Evolutionary conservation across 768 basidiomycete species (phyloP).

Genomic region (Lentinula sp.): DNA sequence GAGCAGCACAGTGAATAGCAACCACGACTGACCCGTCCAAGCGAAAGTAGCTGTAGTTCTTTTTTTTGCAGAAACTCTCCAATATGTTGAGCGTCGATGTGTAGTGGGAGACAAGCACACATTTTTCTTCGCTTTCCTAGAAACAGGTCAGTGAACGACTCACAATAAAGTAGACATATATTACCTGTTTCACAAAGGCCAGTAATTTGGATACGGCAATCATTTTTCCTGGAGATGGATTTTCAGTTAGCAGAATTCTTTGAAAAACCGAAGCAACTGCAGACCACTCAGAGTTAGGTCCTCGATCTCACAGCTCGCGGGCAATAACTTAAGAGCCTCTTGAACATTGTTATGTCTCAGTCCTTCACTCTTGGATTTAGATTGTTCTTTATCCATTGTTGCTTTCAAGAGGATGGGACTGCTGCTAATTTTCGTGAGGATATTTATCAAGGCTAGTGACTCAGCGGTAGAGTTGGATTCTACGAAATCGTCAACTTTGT

Average conservation of each 20-base stretch:
- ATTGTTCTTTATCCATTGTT: conserved; percentile 58
- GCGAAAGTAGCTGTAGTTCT: conserved; percentile 72
- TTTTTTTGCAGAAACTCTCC: conserved; percentile 77
- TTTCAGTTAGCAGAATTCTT: not conserved
- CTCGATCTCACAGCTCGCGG: conserved; percentile 51
- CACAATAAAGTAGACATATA: not conserved
- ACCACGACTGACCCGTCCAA: conserved; percentile 68
- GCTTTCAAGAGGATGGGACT: conserved; percentile 84
- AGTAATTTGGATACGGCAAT: conserved; percentile 62
- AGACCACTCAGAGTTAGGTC: conserved; percentile 80
- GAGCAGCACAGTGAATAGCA: not conserved
- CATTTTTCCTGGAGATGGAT: conserved; percentile 57
- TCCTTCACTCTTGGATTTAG: conserved; percentile 29
- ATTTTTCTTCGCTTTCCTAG: conserved; percentile 85
- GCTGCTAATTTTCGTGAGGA: conserved; percentile 87
- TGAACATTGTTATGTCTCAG: conserved; percentile 44
- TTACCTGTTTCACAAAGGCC: conserved; percentile 50
- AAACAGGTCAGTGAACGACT: conserved; percentile 3
- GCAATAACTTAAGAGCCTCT: conserved; percentile 60
- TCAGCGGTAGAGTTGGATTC: conserved; percentile 62
- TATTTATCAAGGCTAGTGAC: conserved; percentile 73
- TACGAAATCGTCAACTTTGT: conserved; percentile 62
- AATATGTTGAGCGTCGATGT: conserved; percentile 91
- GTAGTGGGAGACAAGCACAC: conserved; percentile 94
- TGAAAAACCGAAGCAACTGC: conserved; percentile 8